Base-by-base conservation (phyloP, 306 rosid species). In the Lagenaria siceraria region DNA sequence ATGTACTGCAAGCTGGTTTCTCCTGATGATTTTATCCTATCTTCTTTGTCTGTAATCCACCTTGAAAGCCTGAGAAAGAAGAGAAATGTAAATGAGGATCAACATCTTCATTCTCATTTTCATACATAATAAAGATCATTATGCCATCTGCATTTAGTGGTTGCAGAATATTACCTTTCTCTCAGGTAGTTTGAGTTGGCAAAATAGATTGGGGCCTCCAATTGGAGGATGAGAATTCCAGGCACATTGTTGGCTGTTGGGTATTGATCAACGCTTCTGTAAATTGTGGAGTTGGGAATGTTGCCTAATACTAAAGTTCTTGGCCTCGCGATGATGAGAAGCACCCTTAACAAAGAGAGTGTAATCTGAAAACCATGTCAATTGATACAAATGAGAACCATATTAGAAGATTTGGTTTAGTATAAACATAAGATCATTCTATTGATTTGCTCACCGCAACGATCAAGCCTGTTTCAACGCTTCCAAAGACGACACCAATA, bases 31-130 rank as follows among this genome's bases (percentile, higher is more conserved):
- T 83, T 81, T 55, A 81, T 21, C 78, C 70, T 81, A 58, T 83
- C 84, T 84, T 86, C 89, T 72, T 86, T 85, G n/a, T 84, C 87
- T 1, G 58, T 58, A 27, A 86, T 84, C 89, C 89, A 86, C 73
- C 89, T 83, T 7, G 84, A 51, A 64, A 78, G 59, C 76, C 81
- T 78, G 74, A 10, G 27, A 77, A 10, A 62, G 46, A 48, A 65
- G 29, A 77, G 29, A 62, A 77, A 61, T 19, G 12, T 18, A 62
- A 46, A 62, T 5, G 56, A 40, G 36, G 10, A 60, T 60, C 51
- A 62, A 31, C 11, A 4, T 14, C 70, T 46, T 10, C 13, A 31
- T 54, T 54, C 64, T 53, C 63, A 6, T 55, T 6, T 31, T 52
- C 53, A 46, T 27, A 31, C 33, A 53, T 18, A 29, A 35, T 35